Evolutionary conservation across 805 yeast genomes (phyloP).

Genomic region (Cyberlindnera meyerae): DNA sequence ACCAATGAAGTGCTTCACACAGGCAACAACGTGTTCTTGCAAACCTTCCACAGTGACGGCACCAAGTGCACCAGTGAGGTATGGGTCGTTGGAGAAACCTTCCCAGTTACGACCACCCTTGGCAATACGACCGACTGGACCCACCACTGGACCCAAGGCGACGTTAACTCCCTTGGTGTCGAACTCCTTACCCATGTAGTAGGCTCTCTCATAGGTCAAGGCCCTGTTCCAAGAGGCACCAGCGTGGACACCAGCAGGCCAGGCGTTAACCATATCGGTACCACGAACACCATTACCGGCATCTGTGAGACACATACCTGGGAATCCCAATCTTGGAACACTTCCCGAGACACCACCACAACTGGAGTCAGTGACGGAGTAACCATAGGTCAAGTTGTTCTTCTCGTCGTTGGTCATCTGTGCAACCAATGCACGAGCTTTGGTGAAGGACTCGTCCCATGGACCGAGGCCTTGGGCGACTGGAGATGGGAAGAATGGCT

Average conservation of each 20-base stretch:
- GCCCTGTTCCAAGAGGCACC: constrained; percentile 10
- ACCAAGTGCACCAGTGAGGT: constrained; percentile 6
- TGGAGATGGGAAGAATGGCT: constrained; percentile 4
- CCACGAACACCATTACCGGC: constrained; percentile 11
- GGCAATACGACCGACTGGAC: constrained; percentile 7
- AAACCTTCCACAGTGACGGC: constrained; percentile 2
- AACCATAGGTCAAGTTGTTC: constrained; percentile 6
- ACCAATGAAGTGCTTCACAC: constrained; percentile 11
- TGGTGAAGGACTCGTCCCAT: constrained; percentile 5
- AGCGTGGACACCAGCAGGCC: constrained; percentile 7
- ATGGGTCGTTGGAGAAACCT: constrained; percentile 10
- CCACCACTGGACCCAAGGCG: constrained; percentile 8
- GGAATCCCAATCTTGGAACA: constrained; percentile 5
- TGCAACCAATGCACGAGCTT: constrained; percentile 3
- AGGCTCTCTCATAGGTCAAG: constrained; percentile 5
- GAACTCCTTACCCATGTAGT: constrained; percentile 9
- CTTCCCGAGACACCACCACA: constrained; percentile 7
- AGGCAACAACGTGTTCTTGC: constrained; percentile 6
- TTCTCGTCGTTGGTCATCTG: constrained; percentile 12
- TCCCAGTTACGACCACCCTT: constrained; percentile 11
- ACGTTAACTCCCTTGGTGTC: constrained; percentile 7
- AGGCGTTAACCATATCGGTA: constrained; percentile 7
- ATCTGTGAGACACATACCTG: constrained; percentile 7
- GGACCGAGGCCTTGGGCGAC: constrained; percentile 3
- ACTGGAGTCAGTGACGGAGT: background rate